Evolutionary conservation across 495 filamentous ascomycete species (phyloP).

Genomic region (Hamigera avellanea): DNA sequence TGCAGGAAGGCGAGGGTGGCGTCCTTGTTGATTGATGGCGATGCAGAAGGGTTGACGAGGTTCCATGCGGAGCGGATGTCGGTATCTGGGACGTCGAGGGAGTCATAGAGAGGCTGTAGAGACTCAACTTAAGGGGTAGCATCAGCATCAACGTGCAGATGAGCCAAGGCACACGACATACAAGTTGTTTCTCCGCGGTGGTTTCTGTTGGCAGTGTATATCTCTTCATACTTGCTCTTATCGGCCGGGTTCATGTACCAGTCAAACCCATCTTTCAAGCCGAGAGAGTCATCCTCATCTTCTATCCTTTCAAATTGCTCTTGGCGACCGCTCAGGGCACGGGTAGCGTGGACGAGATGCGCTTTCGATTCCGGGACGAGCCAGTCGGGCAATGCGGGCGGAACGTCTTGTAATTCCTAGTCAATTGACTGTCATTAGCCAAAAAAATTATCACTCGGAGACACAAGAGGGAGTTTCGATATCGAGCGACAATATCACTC

Average conservation of each 20-base stretch:
- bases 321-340: conserved; percentile 64
- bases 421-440: not conserved
- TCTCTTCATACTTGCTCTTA: conserved; percentile 87
- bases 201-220: conserved; percentile 82
- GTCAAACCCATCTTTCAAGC: conserved; percentile 92
- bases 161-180: conserved; percentile 20
- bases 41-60: conserved; percentile 80
- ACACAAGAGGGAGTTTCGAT: no score
- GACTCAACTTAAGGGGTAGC: conserved; percentile 47
- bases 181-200: conserved; percentile 76
- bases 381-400: conserved; percentile 77
- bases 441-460: no score
- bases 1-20: conserved; percentile 90
- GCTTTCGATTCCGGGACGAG: conserved; percentile 93
- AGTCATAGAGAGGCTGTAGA: conserved; percentile 75
- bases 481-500: no score
- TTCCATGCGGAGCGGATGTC: conserved; percentile 94
- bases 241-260: conserved; percentile 97
- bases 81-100: conserved; percentile 89
- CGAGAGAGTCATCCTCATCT: conserved; percentile 64
- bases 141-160: not conserved
- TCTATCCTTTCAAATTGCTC: conserved; percentile 70
- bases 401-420: conserved; percentile 82
- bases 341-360: conserved; percentile 82
- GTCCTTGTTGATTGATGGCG: conserved; percentile 78